Evolutionary conservation across 2,329 filamentous ascomycete genomes (phyloP).

Genomic region (Nigrospora osmanthi): DNA sequence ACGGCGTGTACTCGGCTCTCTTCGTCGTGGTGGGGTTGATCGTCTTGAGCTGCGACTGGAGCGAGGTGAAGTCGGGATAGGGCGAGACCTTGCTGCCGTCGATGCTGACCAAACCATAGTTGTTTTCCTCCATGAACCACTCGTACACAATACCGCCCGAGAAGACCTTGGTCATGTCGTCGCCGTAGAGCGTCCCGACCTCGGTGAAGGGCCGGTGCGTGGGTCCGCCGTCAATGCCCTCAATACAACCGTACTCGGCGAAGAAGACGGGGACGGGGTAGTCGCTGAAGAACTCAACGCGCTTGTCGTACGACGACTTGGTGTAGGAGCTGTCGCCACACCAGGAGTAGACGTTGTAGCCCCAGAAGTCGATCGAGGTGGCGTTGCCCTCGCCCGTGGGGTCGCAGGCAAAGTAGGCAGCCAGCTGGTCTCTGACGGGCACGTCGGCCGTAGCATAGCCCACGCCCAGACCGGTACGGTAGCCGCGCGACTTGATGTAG

Average conservation of each 20-base stretch:
- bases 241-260: constrained; percentile 96
- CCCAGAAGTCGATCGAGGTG: constrained; percentile 86
- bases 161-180: constrained; percentile 74
- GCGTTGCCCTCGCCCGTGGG: constrained; percentile 32
- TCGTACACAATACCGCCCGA: constrained; percentile 98
- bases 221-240: constrained; percentile 38
- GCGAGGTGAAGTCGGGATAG: constrained; percentile 65
- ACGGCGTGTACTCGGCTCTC: constrained; percentile 62
- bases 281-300: constrained; percentile 77
- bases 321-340: constrained; percentile 77
- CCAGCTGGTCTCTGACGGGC: constrained; percentile 71
- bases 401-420: constrained; percentile 93
- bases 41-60: constrained; percentile 62
- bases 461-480: constrained; percentile 69
- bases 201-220: constrained; percentile 76
- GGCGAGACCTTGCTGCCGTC: constrained; percentile 52
- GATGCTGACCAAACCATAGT: constrained; percentile 73
- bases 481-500: constrained; percentile 76
- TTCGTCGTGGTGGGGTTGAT: constrained; percentile 60
- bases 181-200: constrained; percentile 70
- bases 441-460: constrained; percentile 94
- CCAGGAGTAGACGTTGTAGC: constrained; percentile 99
- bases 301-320: constrained; percentile 70
- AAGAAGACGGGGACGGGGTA: constrained; percentile 97
- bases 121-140: constrained; percentile 88